Evolutionary conservation across 2,329 filamentous ascomycete genomes (phyloP).

Genomic region (Periconia macrospinosa): DNA sequence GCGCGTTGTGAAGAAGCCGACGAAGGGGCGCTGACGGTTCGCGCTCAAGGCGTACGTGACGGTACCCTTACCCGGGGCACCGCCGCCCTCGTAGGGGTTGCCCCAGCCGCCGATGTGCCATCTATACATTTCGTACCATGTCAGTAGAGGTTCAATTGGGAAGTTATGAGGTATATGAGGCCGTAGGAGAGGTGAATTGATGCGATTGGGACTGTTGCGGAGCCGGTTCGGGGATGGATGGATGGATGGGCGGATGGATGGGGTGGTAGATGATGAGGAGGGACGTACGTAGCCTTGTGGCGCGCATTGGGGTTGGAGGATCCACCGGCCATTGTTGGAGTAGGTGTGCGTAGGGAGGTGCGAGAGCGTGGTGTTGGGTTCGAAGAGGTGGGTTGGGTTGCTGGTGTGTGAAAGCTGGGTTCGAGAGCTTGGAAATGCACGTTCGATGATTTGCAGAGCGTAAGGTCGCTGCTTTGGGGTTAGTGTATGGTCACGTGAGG

Average conservation of each 20-base stretch:
- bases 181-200: conserved; percentile 5
- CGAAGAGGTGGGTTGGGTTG: background rate
- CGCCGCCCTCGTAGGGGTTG: conserved; percentile 43
- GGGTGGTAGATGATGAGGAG: conserved; percentile 2
- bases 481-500: background rate
- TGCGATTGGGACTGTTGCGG: conserved; percentile 1
- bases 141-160: background rate
- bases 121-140: conserved; percentile 20
- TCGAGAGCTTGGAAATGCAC: conserved; percentile 2
- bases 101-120: conserved; percentile 43
- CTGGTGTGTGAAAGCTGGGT: background rate
- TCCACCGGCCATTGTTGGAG: conserved; percentile 35
- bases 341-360: background rate
- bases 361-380: conserved; percentile 3
- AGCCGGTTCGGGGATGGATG: conserved; percentile 5
- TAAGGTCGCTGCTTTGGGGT: background rate
- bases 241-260: conserved; percentile 9
- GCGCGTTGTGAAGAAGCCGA: conserved; percentile 75
- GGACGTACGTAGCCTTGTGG: conserved; percentile 33
- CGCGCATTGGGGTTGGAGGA: conserved; percentile 25
- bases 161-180: background rate
- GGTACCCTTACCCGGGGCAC: conserved; percentile 60
- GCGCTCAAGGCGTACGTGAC: conserved; percentile 74
- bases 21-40: conserved; percentile 88
- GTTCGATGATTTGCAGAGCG: background rate